Percentiles rank a stretch among this genome's conserved stretches.
phyloP scores from a whole-genome alignment of 2,329 filamentous ascomycete species.

The Botrytis galanthina region DNA sequence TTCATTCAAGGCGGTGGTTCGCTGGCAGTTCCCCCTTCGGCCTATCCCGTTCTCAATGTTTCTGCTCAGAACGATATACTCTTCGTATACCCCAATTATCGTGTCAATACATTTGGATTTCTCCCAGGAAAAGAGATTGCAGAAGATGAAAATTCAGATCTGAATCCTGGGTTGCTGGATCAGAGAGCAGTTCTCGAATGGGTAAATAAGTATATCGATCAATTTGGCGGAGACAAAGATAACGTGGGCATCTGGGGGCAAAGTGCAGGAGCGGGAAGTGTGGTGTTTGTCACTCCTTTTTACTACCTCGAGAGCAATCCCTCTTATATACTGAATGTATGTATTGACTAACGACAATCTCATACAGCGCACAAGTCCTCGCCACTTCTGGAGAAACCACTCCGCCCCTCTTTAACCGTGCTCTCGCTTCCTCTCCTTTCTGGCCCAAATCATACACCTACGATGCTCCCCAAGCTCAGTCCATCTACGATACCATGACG shows the following conservation, averaged over 20 bases:
- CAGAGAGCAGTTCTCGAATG: slow-evolving; percentile 58
- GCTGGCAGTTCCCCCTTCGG: slow-evolving; percentile 54
- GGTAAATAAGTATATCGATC: slow-evolving; percentile 56
- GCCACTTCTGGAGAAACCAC: slow-evolving; percentile 45
- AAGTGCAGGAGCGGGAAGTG: slow-evolving; percentile 53
- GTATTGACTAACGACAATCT: not conserved
- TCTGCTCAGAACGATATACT: slow-evolving; percentile 50
- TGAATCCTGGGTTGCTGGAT: slow-evolving; percentile 63
- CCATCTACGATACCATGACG: slow-evolving; percentile 48
- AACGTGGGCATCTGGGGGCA: slow-evolving; percentile 62
- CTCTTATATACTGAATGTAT: not conserved
- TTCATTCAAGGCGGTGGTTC: slow-evolving; percentile 58
- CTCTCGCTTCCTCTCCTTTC: slow-evolving; percentile 52
- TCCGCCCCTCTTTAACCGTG: slow-evolving; percentile 48
- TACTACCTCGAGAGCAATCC: not conserved
- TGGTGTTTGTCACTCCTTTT: slow-evolving; percentile 37
- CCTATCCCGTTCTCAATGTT: slow-evolving; percentile 57
- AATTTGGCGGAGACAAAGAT: slow-evolving; percentile 57
- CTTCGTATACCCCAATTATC: slow-evolving; percentile 60
- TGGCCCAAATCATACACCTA: slow-evolving; percentile 54
- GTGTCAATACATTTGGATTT: slow-evolving; percentile 68
- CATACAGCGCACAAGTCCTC: slow-evolving; percentile 47
- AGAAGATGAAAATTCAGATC: slow-evolving; percentile 50
- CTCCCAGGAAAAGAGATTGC: slow-evolving; percentile 54
- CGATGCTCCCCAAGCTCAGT: slow-evolving; percentile 45